phyloP scores from a whole-genome alignment of 495 filamentous ascomycete species.

The Penicillium arizonense region DNA sequence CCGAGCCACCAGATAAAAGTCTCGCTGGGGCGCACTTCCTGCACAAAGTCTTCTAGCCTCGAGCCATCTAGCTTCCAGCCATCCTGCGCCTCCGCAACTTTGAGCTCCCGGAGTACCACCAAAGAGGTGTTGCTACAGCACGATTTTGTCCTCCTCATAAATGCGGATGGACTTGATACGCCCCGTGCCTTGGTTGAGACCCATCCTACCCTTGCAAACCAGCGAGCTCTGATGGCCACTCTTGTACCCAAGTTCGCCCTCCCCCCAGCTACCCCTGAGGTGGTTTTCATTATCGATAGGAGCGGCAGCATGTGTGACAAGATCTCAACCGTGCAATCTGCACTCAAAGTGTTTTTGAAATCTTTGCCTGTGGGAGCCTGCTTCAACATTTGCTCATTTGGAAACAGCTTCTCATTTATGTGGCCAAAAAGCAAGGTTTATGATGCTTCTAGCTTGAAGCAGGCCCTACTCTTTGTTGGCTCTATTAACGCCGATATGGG shows the following conservation, averaged over 20 bases:
- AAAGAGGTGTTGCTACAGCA: slow-evolving; percentile 15
- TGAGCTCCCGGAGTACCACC: slow-evolving; percentile 20
- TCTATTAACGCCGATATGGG: slow-evolving; percentile 54
- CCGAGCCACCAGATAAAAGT: slow-evolving; percentile 68
- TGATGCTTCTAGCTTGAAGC: slow-evolving; percentile 43
- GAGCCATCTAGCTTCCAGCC: slow-evolving; percentile 47
- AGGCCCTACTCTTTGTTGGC: slow-evolving; percentile 50
- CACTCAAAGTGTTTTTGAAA: slow-evolving; percentile 67
- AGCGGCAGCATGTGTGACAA: slow-evolving; percentile 63
- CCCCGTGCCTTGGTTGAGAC: slow-evolving; percentile 63
- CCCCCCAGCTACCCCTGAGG: slow-evolving; percentile 52
- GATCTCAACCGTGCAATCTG: slow-evolving; percentile 54
- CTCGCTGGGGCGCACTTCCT: slow-evolving; percentile 56
- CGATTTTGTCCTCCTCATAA: slow-evolving; percentile 55
- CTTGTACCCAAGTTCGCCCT: slow-evolving; percentile 65
- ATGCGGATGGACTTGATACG: slow-evolving; percentile 51
- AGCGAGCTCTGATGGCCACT: slow-evolving; percentile 65
- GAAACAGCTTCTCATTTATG: slow-evolving; percentile 49
- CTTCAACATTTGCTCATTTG: slow-evolving; percentile 79
- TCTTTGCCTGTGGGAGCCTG: slow-evolving; percentile 63
- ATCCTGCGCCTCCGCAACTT: slow-evolving; percentile 57
- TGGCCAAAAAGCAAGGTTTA: slow-evolving; percentile 60
- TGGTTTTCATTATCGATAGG: slow-evolving; percentile 70
- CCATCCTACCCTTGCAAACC: slow-evolving; percentile 56
- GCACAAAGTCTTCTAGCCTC: slow-evolving; percentile 33